A percentile compares a stretch with the other conserved stretches of the same genome.
phyloP scores from a whole-genome alignment of 805 yeast species.

The Yarrowia sp. region DNA sequence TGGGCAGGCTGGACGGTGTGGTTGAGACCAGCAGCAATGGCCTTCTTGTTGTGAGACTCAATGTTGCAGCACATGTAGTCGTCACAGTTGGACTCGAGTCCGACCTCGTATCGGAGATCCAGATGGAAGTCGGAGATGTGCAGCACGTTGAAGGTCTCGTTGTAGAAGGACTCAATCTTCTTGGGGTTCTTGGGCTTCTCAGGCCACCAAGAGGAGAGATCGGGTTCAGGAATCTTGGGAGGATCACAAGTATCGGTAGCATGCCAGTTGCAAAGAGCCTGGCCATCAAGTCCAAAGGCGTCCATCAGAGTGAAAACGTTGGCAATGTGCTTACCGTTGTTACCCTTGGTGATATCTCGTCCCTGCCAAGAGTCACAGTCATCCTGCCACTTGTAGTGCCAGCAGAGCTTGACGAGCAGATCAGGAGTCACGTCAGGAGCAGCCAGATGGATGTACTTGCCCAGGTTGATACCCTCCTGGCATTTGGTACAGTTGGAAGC shows the following conservation, averaged over 20 bases:
- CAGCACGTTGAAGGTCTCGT: slow-evolving; percentile 55
- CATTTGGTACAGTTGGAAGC: slow-evolving; percentile 6
- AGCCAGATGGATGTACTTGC: slow-evolving; percentile 4
- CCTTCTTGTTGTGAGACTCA: slow-evolving; percentile 19
- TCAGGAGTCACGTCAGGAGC: slow-evolving; percentile 1
- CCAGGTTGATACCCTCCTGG: slow-evolving; percentile 7
- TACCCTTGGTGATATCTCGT: slow-evolving; percentile 1
- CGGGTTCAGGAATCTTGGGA: background rate
- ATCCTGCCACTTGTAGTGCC: slow-evolving; percentile 9
- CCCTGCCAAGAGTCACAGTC: slow-evolving; percentile 21
- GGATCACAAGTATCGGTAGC: background rate
- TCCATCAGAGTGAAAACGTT: slow-evolving; percentile 54
- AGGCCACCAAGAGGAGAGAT: slow-evolving; percentile 30
- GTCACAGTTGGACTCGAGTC: slow-evolving; percentile 46
- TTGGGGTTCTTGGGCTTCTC: slow-evolving; percentile 50
- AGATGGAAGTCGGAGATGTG: slow-evolving; percentile 68
- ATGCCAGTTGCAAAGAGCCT: slow-evolving; percentile 53
- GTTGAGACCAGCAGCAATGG: background rate
- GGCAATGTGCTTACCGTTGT: slow-evolving; percentile 41
- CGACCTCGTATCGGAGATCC: slow-evolving; percentile 49
- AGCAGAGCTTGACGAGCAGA: slow-evolving; percentile 11
- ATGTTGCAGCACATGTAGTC: slow-evolving; percentile 60
- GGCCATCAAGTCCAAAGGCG: slow-evolving; percentile 54
- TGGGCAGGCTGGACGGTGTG: slow-evolving; percentile 52
- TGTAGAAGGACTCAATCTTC: slow-evolving; percentile 39